These are phyloP conservation scores for Grifola frondosa DNA, from an alignment of 1,284 basidiomycete species.

Conservation along the genomic window DNA sequence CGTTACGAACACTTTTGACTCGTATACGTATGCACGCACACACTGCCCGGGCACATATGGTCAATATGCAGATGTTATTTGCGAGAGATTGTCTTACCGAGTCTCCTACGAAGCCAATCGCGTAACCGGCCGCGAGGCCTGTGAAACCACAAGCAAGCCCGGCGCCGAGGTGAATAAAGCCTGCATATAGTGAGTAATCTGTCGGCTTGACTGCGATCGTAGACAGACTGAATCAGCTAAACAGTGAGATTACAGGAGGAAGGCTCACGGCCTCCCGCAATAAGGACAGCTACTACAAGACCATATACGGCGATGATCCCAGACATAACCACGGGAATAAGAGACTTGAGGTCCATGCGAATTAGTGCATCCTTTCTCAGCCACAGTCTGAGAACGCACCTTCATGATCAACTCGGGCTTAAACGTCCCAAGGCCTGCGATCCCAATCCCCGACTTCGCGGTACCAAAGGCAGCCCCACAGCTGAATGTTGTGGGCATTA, in stretches of 20 bases:
- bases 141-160: slow-evolving; percentile 91
- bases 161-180: slow-evolving; percentile 94
- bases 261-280: slow-evolving; percentile 60
- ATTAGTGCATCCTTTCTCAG: slow-evolving; percentile 1
- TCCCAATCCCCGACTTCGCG: slow-evolving; percentile 96
- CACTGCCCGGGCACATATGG: slow-evolving; percentile 42
- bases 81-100: slow-evolving; percentile 55
- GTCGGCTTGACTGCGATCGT: slow-evolving; percentile 57
- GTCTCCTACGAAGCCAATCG: slow-evolving; percentile 96
- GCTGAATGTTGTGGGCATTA: slow-evolving; percentile 43
- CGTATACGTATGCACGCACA: slow-evolving; percentile 76
- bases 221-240: slow-evolving; percentile 2
- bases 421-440: slow-evolving; percentile 93
- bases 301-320: slow-evolving; percentile 76
- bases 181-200: slow-evolving; percentile 76
- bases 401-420: slow-evolving; percentile 98
- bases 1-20: slow-evolving; percentile 88
- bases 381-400: slow-evolving; percentile 43
- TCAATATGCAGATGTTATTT: slow-evolving; percentile 5
- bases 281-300: slow-evolving; percentile 69
- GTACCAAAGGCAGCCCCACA: slow-evolving; percentile 97
- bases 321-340: slow-evolving; percentile 90
- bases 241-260: slow-evolving; percentile 1
- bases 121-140: slow-evolving; percentile 94
- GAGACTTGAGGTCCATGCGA: slow-evolving; percentile 50